Evolutionary conservation across 2,329 filamentous ascomycete species (phyloP).

Genomic region (Zelopaecilomyces penicillatus): DNA sequence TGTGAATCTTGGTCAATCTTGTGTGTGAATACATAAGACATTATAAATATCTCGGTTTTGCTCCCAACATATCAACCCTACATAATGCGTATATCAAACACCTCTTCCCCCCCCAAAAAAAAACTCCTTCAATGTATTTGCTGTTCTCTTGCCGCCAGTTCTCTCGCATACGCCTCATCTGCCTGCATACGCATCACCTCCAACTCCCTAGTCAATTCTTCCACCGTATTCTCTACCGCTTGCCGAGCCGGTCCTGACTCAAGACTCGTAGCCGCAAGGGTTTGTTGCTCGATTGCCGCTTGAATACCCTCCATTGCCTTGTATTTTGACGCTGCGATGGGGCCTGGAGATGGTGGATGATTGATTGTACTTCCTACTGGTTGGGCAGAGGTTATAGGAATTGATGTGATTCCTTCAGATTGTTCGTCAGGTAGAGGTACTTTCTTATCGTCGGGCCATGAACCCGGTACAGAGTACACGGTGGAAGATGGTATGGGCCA

Average conservation of each 20-base stretch:
- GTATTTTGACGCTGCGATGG: conserved; percentile 28
- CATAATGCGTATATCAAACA: too few relatives aligned
- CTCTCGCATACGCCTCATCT: conserved; percentile 39
- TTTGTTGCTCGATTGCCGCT: conserved; percentile 23
- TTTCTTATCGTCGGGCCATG: conserved; percentile 26
- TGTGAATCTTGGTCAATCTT: too few relatives aligned
- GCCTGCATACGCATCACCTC: conserved; percentile 33
- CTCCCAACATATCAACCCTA: too few relatives aligned
- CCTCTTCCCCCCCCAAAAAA: too few relatives aligned
- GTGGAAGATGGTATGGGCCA: too few relatives aligned
- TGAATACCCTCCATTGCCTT: conserved; percentile 26
- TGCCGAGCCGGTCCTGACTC: conserved; percentile 13
- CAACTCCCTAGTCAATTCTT: conserved; percentile 29
- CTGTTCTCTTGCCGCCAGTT: conserved; percentile 22
- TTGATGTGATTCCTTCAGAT: too few relatives aligned
- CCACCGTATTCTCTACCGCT: conserved; percentile 27
- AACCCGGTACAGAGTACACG: conserved; percentile 17
- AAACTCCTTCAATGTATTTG: not conserved
- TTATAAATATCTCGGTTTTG: too few relatives aligned
- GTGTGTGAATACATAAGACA: too few relatives aligned
- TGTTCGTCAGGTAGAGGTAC: conserved; percentile 5
- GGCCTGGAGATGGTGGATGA: conserved; percentile 11
- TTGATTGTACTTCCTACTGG: not conserved
- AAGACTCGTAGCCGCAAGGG: conserved; percentile 17
- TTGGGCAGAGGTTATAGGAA: not conserved